phyloP scores from a whole-genome alignment of 2,329 filamentous ascomycete genomes.

The Fusarium subglutinans region DNA sequence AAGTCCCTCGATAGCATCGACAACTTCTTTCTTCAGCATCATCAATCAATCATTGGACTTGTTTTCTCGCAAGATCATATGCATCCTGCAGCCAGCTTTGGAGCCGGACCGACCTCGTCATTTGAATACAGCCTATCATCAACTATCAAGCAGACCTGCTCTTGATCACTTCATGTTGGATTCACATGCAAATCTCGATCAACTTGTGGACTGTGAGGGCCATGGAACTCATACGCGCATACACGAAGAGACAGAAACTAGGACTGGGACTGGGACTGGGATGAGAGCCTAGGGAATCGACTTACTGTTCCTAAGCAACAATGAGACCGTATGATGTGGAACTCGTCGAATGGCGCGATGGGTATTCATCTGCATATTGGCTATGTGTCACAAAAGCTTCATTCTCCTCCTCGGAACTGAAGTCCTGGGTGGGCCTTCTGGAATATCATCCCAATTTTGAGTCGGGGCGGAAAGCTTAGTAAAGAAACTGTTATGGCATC shows the following conservation, averaged over 20 bases:
- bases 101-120: constrained; percentile 15
- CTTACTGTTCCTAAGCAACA: neutral
- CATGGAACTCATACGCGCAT: neutral
- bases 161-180: neutral
- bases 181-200: neutral
- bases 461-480: no score
- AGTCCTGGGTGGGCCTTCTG: neutral
- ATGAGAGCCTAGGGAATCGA: neutral
- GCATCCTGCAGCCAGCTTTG: neutral
- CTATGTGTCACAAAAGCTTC: neutral
- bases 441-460: neutral
- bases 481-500: no score
- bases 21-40: neutral
- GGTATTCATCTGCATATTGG: neutral
- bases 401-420: neutral
- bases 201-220: neutral
- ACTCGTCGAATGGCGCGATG: neutral
- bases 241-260: neutral
- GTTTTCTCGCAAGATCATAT: neutral
- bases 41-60: neutral
- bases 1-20: neutral
- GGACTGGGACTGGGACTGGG: no score
- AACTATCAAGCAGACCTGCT: neutral
- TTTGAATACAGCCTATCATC: neutral
- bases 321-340: neutral